Percentiles rank a stretch among this genome's conserved stretches.
Conservation (phyloP, 1,139 yeast genomes). For the Entelexis sorbosivorans region DNA sequence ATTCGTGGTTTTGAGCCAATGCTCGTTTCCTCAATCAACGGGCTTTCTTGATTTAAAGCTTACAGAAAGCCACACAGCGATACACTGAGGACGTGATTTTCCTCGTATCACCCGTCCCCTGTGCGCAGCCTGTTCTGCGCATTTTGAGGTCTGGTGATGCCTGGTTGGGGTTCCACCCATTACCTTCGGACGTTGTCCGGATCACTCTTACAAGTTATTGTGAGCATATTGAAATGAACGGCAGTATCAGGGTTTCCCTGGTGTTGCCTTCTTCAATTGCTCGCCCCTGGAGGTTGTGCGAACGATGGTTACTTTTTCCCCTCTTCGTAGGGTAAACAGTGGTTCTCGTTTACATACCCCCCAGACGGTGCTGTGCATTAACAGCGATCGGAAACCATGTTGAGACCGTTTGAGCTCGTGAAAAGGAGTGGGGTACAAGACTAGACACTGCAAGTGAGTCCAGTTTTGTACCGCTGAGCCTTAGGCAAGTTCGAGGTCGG, state of each 20-base stretch:
- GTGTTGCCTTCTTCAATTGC: neutral
- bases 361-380: conserved; percentile 17
- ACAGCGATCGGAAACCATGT: conserved; percentile 7
- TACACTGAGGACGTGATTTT: conserved; percentile 17
- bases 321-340: conserved; percentile 12
- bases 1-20: conserved; percentile 13
- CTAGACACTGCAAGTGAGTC: too few species aligned
- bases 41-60: neutral
- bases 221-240: neutral
- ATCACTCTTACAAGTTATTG: conserved; percentile 16
- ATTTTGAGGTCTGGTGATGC: neutral
- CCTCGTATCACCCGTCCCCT: neutral
- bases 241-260: neutral
- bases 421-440: conserved; percentile 9
- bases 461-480: conserved; percentile 3
- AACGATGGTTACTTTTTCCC: conserved; percentile 12
- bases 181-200: conserved; percentile 14
- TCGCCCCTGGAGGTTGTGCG: conserved; percentile 14
- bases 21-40: neutral
- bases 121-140: too few species aligned
- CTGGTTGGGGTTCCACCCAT: conserved; percentile 15
- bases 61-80: conserved; percentile 14
- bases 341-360: conserved; percentile 13
- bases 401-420: conserved; percentile 8
- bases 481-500: conserved; percentile 11